Evolutionary conservation across 306 rosid species (phyloP), one percentile per base, ranked within the genome.

Genomic region (Casuarina glauca): DNA sequence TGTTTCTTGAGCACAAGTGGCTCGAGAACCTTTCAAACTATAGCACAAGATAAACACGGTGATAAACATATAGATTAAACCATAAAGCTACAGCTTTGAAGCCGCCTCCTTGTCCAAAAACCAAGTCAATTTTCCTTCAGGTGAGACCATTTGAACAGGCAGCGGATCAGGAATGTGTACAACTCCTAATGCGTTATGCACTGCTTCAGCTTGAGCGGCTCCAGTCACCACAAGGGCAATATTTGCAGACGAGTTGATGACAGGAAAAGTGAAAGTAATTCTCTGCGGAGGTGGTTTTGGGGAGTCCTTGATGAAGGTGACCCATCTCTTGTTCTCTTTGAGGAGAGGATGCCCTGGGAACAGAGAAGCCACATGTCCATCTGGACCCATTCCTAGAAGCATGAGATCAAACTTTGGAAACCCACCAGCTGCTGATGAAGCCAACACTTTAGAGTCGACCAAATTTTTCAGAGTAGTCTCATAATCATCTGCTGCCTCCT

Each of bases 331-430:
- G 70, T 87, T 86, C 85, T 95, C 99, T 12, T 82, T 70, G 74
- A 85, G 72, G 67, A 93, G 99, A 74, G 90, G 90, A 85, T 95
- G 97, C 26, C 97, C 96, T 0, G 99, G 99, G 87, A 95, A 95
- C 54, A 95, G 83, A 73, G 99, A 95, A 80, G 99, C 99, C 52
- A 93, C 87, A 26, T 95, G 99, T 43, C 99, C 97, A 76, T 95
- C 99, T 57, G 99, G 99, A 50, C 99, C 99, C 99, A 95, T 95
- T 17, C 99, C 99, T 36, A 95, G 84, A 73, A 95, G 97, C 90
- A 86, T 86, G 81, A 95, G 91, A 80, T 95, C 99, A 52, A 93
- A 91, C 84, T 95, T 95, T 43, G 99, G 99, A 77, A 93, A 91
- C 38, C 93, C 96, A 6, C 75, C 85, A 49, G 61, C 74, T 46